Percentiles rank a stretch among this genome's conserved stretches.
These are phyloP conservation scores for Cryoendolithus antarcticus DNA, from an alignment of 2,329 filamentous ascomycete genomes.

Conservation along the genomic window DNA sequence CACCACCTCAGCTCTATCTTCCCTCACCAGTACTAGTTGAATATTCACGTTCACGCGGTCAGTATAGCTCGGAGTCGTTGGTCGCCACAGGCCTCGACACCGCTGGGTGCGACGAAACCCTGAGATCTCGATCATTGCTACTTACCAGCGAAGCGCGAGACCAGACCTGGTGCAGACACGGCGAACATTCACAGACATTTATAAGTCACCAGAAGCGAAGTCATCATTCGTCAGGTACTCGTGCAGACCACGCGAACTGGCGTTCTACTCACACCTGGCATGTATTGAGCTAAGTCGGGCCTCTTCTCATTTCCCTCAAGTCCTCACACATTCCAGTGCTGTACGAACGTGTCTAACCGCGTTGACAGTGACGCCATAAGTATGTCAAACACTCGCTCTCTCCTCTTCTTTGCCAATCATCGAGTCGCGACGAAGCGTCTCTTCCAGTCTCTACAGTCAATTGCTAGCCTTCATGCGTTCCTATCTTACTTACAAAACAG, in stretches of 20 bases:
- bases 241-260: background rate
- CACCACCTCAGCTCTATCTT: too few species aligned
- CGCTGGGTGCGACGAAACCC: too few species aligned
- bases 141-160: too few species aligned
- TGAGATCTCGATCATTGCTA: too few species aligned
- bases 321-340: conserved; percentile 3
- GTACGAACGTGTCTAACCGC: conserved; percentile 2
- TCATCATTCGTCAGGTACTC: background rate
- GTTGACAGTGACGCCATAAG: conserved; percentile 4
- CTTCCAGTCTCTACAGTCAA: background rate
- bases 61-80: too few species aligned
- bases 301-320: conserved; percentile 3
- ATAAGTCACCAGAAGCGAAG: background rate
- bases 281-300: background rate
- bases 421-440: background rate
- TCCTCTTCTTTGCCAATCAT: background rate
- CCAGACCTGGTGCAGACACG: too few species aligned
- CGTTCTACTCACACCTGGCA: conserved; percentile 1
- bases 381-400: background rate
- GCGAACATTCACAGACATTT: background rate
- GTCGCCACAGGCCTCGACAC: too few species aligned
- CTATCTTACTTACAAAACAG: background rate
- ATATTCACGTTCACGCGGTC: too few species aligned
- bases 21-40: too few species aligned
- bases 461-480: background rate